phyloP scores from a whole-genome alignment of 176 grass and related monocot species.

The Pontederia crassipes region DNA sequence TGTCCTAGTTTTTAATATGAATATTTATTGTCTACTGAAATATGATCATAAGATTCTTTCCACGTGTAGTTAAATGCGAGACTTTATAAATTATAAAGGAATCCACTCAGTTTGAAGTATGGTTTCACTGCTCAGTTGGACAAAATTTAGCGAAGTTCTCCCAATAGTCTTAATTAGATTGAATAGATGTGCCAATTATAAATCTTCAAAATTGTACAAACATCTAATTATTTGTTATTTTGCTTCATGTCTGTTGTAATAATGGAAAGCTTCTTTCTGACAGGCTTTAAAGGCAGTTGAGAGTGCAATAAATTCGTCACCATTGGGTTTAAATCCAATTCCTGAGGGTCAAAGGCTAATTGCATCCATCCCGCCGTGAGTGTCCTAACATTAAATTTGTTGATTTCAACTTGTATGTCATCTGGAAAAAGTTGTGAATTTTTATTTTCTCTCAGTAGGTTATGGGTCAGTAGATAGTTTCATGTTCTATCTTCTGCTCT shows the following conservation, averaged over 20 bases:
- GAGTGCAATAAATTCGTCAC: slow-evolving; percentile 69
- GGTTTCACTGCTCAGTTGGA: no score
- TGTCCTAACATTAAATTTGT: slow-evolving; percentile 8
- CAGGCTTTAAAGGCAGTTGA: slow-evolving; percentile 84
- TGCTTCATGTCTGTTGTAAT: not conserved
- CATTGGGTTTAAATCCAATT: slow-evolving; percentile 79
- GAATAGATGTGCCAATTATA: no score
- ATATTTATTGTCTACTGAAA: no score
- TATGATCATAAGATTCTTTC: no score
- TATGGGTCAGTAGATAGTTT: not conserved
- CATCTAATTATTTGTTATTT: not conserved
- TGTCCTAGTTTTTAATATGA: no score
- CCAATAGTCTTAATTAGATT: no score
- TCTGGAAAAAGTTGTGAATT: no score
- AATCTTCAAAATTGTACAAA: not conserved
- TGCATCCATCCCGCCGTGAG: slow-evolving; percentile 70
- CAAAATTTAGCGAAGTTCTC: no score
- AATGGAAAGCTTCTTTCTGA: slow-evolving; percentile 8
- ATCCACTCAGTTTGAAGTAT: no score
- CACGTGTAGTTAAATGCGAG: no score
- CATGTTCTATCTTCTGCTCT: not conserved
- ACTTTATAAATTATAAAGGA: no score
- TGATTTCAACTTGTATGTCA: no score
- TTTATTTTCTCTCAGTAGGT: not conserved
- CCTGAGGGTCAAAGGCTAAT: slow-evolving; percentile 71